Evolutionary conservation across 805 yeast genomes (phyloP).

Genomic region (Jamesozyma gamospora): DNA sequence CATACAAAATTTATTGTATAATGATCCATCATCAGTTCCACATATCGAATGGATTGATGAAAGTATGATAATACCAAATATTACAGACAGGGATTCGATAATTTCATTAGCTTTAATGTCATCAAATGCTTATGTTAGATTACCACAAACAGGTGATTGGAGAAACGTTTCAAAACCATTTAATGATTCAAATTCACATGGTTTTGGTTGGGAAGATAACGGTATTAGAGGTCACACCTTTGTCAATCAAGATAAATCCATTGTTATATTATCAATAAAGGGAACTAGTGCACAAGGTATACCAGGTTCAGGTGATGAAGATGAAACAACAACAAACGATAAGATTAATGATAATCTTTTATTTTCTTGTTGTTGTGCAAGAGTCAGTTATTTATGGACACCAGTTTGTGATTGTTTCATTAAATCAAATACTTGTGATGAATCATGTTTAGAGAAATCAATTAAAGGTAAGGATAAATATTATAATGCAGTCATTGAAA

Average conservation of each 20-base stretch:
- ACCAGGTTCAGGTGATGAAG: conserved; percentile 61
- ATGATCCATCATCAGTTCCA: conserved; percentile 40
- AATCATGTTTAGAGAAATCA: conserved; percentile 73
- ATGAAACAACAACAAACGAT: conserved; percentile 73
- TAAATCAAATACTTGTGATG: conserved; percentile 77
- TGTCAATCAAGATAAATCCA: conserved; percentile 44
- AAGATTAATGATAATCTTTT: conserved; percentile 78
- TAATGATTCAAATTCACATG: conserved; percentile 37
- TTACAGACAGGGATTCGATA: conserved; percentile 64
- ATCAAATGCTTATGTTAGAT: conserved; percentile 78
- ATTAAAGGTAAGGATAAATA: conserved; percentile 67
- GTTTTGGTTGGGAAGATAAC: conserved; percentile 78
- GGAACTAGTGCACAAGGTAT: conserved; percentile 84
- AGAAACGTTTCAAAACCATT: conserved; percentile 51
- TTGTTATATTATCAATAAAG: conserved; percentile 71
- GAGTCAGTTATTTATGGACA: conserved; percentile 84
- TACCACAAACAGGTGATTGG: conserved; percentile 81
- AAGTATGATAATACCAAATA: conserved; percentile 54
- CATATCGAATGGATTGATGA: conserved; percentile 62
- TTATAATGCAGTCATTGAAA: conserved; percentile 66
- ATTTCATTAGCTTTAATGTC: conserved; percentile 74
- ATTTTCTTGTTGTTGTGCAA: conserved; percentile 93
- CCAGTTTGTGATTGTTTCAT: conserved; percentile 92
- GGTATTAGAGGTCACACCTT: conserved; percentile 91
- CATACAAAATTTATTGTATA: conserved; percentile 29